Evolutionary conservation across 2,329 filamentous ascomycete genomes (phyloP).

Genomic region (Fusarium musae): DNA sequence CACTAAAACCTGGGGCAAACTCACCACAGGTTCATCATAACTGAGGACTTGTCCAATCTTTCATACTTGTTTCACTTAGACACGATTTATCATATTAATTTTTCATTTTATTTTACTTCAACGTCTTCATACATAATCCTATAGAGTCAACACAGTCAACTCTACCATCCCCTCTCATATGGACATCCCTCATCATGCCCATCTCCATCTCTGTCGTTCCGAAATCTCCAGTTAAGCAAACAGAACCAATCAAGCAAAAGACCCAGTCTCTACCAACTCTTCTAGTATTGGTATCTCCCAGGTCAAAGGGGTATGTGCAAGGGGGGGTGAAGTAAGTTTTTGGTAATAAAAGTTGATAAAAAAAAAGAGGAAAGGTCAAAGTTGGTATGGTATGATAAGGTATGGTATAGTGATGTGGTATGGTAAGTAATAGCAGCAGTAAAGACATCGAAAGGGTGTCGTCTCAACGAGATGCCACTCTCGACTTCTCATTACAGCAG

Average conservation of each 20-base stretch:
- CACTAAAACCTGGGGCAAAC: conserved; percentile 28
- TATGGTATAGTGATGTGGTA: conserved; percentile 33
- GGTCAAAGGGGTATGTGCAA: conserved; percentile 39
- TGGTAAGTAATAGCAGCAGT: conserved; percentile 18
- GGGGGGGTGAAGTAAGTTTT: neutral
- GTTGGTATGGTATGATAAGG: neutral
- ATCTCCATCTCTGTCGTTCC: conserved; percentile 11
- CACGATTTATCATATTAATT: neutral
- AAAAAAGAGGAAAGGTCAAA: conserved; percentile 5
- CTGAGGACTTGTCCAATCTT: neutral
- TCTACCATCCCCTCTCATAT: conserved; percentile 18
- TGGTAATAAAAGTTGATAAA: conserved; percentile 20
- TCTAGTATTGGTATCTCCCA: conserved; percentile 13
- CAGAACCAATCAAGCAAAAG: conserved; percentile 25
- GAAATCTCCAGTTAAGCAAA: conserved; percentile 22
- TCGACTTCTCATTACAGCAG: conserved; percentile 24
- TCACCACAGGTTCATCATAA: neutral
- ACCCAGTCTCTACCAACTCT: conserved; percentile 19
- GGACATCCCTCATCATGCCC: conserved; percentile 1
- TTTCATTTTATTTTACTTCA: conserved; percentile 23
- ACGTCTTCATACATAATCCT: conserved; percentile 19
- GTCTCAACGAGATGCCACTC: conserved; percentile 10
- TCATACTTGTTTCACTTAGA: neutral
- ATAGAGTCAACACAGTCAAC: conserved; percentile 35
- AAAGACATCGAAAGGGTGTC: conserved; percentile 4